Conservation (phyloP, 1,284 basidiomycete species). For the Pseudozyma sp. region DNA sequence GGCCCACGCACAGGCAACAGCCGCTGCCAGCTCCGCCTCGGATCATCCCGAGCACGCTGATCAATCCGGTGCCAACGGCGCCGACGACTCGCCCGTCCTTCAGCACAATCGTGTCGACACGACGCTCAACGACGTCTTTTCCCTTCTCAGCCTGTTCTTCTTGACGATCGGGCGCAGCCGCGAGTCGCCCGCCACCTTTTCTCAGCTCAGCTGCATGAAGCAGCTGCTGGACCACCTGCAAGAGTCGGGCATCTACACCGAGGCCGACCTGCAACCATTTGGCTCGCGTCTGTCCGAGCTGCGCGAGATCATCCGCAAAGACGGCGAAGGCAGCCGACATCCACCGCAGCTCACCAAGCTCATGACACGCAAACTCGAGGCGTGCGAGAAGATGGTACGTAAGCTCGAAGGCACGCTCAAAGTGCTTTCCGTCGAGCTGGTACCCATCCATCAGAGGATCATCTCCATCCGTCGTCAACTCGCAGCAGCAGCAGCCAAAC, state of each 20-base stretch:
- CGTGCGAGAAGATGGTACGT: conserved; percentile 74
- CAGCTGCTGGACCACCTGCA: conserved; percentile 67
- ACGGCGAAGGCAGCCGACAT: conserved; percentile 79
- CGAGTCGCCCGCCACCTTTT: conserved; percentile 66
- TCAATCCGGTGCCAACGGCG: conserved; percentile 14
- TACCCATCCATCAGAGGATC: conserved; percentile 75
- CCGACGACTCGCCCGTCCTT: conserved; percentile 46
- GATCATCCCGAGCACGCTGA: conserved; percentile 39
- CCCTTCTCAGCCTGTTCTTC: conserved; percentile 67
- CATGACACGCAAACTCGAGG: conserved; percentile 88
- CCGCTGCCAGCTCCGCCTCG: conserved; percentile 39
- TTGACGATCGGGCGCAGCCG: conserved; percentile 67
- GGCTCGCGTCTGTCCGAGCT: conserved; percentile 61
- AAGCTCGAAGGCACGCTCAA: conserved; percentile 64
- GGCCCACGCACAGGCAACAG: conserved; percentile 36
- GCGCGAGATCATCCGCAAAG: conserved; percentile 63
- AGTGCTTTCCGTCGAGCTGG: conserved; percentile 68
- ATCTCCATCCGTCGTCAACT: conserved; percentile 89
- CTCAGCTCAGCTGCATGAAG: conserved; percentile 68
- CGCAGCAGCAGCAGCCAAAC: conserved; percentile 86
- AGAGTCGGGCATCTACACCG: conserved; percentile 67
- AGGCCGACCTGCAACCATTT: conserved; percentile 66
- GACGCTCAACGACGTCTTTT: conserved; percentile 67
- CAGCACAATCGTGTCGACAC: conserved; percentile 67
- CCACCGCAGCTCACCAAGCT: conserved; percentile 88